Evolutionary conservation across 108 stramenopile genomes (phyloP).

Genomic region (Skeletonema marinoi): DNA sequence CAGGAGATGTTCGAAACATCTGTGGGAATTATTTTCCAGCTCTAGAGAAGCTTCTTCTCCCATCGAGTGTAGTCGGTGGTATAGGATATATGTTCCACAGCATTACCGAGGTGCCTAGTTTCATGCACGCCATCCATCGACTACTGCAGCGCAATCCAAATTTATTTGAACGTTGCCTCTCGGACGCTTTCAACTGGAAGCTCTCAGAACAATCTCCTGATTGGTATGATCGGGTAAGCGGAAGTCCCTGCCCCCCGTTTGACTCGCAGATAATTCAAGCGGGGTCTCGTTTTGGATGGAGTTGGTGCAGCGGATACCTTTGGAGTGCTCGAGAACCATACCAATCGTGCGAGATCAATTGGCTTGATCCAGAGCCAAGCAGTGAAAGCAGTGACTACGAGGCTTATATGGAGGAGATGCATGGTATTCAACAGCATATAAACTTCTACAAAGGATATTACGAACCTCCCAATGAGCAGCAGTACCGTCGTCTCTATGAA

Average conservation of each 20-base stretch:
- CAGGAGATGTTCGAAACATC: not conserved
- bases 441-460: not conserved
- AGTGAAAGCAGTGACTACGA: not conserved
- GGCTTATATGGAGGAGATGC: not conserved
- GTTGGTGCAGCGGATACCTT: not conserved
- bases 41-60: not conserved
- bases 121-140: not conserved
- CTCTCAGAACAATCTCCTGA: too few relatives aligned
- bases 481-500: not conserved
- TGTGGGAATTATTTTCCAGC: too few relatives aligned
- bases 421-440: not conserved
- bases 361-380: constrained; percentile 1
- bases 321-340: not conserved
- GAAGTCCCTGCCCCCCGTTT: too few relatives aligned
- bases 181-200: too few relatives aligned
- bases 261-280: too few relatives aligned
- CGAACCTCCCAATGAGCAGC: not conserved
- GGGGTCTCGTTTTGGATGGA: too few relatives aligned
- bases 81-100: not conserved
- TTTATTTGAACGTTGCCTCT: too few relatives aligned
- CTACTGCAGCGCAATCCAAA: not conserved
- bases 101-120: not conserved
- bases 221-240: too few relatives aligned
- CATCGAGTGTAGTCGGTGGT: not conserved
- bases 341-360: constrained; percentile 6